Conservation (phyloP, 305 asterid species). For the Plantago rigida region DNA sequence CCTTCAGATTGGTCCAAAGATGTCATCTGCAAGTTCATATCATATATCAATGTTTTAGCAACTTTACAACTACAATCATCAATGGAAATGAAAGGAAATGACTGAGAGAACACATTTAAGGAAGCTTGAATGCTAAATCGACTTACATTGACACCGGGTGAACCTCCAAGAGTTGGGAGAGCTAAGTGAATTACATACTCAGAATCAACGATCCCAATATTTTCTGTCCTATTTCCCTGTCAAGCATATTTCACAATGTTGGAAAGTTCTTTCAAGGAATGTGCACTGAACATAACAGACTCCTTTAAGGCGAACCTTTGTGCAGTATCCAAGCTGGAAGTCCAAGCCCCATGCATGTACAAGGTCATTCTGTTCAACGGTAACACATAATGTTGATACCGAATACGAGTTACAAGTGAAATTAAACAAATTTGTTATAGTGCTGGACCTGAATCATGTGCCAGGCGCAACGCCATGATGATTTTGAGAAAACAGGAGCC, state of each 20-base stretch:
- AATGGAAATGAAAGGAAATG: no score
- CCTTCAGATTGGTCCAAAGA: slow-evolving; percentile 33
- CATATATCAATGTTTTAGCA: slow-evolving; percentile 2
- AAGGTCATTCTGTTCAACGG: slow-evolving; percentile 47
- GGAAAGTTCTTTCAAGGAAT: background rate
- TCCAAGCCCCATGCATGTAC: slow-evolving; percentile 73
- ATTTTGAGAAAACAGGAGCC: slow-evolving; percentile 74
- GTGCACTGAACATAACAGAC: background rate
- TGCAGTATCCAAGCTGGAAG: slow-evolving; percentile 69
- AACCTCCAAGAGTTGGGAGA: slow-evolving; percentile 66
- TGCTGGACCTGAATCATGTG: slow-evolving; percentile 64
- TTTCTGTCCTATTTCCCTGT: slow-evolving; percentile 54
- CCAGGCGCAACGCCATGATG: slow-evolving; percentile 74
- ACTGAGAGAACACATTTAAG: no score
- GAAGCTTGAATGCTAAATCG: background rate
- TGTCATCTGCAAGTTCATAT: slow-evolving; percentile 27
- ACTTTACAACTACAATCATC: background rate
- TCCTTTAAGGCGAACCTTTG: slow-evolving; percentile 40
- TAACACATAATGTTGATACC: background rate
- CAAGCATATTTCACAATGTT: slow-evolving; percentile 6
- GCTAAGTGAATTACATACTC: slow-evolving; percentile 63
- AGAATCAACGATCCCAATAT: slow-evolving; percentile 63
- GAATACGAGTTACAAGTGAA: background rate
- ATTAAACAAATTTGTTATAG: background rate
- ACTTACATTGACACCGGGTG: slow-evolving; percentile 40